These are phyloP conservation scores for Teratosphaeria zuluensis DNA, from an alignment of 2,329 filamentous ascomycete species.

Conservation along the genomic window DNA sequence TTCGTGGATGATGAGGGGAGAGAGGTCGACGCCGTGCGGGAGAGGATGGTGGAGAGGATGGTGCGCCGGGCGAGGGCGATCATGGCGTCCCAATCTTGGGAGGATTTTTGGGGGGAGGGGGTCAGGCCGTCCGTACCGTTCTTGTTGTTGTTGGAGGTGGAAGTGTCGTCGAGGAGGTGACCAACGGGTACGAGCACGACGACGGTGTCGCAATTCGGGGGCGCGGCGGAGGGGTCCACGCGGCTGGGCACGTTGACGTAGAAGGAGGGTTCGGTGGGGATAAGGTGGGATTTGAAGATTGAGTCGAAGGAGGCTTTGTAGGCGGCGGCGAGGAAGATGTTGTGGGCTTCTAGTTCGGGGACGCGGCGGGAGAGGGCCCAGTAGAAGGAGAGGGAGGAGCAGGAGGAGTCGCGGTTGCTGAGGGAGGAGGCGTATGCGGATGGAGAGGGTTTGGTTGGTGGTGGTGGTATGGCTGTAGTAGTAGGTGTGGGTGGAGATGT, in stretches of 20 bases:
- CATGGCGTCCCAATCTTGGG: constrained; percentile 54
- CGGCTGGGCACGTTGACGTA: constrained; percentile 68
- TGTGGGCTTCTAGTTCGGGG: constrained; percentile 58
- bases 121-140: constrained; percentile 26
- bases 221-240: constrained; percentile 58
- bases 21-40: constrained; percentile 49
- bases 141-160: constrained; percentile 10
- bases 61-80: constrained; percentile 49
- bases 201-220: constrained; percentile 53
- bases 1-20: constrained; percentile 49
- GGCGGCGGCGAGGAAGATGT: constrained; percentile 66
- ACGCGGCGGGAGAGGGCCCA: constrained; percentile 56
- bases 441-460: constrained; percentile 11
- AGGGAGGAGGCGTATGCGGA: constrained; percentile 32
- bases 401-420: constrained; percentile 48
- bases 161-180: constrained; percentile 48
- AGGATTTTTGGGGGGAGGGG: constrained; percentile 14
- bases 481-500: background rate
- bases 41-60: constrained; percentile 51
- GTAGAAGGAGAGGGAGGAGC: constrained; percentile 68
- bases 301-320: constrained; percentile 65
- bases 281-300: constrained; percentile 60
- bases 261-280: constrained; percentile 61
- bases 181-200: constrained; percentile 65
- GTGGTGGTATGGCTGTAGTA: constrained; percentile 1